Evolutionary conservation across 108 stramenopile genomes (phyloP), one percentile per base, ranked within the genome.

Genomic region (Skeletonema menzelii): DNA sequence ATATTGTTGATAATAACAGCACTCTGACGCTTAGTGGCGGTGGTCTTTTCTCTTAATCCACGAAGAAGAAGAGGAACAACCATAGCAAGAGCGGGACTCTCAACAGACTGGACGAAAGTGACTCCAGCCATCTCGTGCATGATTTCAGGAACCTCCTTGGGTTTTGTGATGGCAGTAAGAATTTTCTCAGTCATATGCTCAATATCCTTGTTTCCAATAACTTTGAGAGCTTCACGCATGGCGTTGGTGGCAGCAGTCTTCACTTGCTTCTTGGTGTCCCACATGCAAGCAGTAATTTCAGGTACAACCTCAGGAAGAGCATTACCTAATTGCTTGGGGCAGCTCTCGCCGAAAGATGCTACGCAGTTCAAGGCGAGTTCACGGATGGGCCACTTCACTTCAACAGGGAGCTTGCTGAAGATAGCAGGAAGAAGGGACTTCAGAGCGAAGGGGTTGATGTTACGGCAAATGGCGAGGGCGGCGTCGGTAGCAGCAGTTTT

Each of bases 1-100:
- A 99, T 98, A 87, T 98, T 99, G 84, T 97, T 94, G 59, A 97
- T 98, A 79, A 99, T 99, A 27, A 98, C 95, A 56, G 98, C 97
- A 40, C 98, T 95, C 81, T 97, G 97, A 67, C 97, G 91, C 88
- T 99, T 99, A 42, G 95, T 93, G 37, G 96, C 92, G 27, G 79
- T 95, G 38, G 61, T 69, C 63, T 98, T 96, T 71, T 98, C 98
- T 15, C 91, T 86, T 30, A 99, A 84, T 59, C 97, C 99, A 57
- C 99, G 97, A 30, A 92, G 84, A 37, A 99, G 87, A 27, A 99
- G 84, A n/a, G 99, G 99, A 31, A 99, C 96, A 76, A 98, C 89
- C 85, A 99, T 93, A 64, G 99, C 99, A 72, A 99, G 94, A 8
- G 98, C 97, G 5, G 99, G 91, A 15, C 94, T 95, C 62, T 99